A percentile compares a stretch with the other conserved stretches of the same genome.
phyloP scores from a whole-genome alignment of 441 rosid genomes.

The Gossypium davidsonii region DNA sequence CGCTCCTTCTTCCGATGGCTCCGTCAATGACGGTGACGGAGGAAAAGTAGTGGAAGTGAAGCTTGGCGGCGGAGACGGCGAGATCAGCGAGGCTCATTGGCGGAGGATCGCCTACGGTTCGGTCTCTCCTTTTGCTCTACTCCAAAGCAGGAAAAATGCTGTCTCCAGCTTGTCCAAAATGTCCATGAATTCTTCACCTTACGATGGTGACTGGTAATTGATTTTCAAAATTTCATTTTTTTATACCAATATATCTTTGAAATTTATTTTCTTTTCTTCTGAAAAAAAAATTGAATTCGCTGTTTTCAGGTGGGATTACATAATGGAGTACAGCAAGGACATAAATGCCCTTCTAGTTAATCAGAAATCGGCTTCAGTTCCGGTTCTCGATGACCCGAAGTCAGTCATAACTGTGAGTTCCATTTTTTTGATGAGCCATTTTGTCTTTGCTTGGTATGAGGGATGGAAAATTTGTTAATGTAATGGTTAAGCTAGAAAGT shows the following conservation, averaged over 20 bases:
- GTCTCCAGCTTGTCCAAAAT: conserved; percentile 47
- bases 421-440: not conserved
- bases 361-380: conserved; percentile 29
- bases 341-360: conserved; percentile 54
- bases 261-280: conserved; percentile 7
- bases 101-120: conserved; percentile 82
- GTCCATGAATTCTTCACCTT: conserved; percentile 46
- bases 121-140: conserved; percentile 78
- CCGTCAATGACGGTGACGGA: conserved; percentile 33
- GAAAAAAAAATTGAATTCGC: not conserved
- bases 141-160: conserved; percentile 75
- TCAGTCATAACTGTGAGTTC: conserved; percentile 48
- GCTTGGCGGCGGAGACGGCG: conserved; percentile 56
- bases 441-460: not conserved
- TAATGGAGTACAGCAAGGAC: conserved; percentile 84
- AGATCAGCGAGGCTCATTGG: conserved; percentile 58
- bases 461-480: not conserved
- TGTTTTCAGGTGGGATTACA: conserved; percentile 71
- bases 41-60: conserved; percentile 72
- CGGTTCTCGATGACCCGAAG: conserved; percentile 55
- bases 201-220: conserved; percentile 60
- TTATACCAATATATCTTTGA: not conserved
- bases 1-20: conserved; percentile 19
- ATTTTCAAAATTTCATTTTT: not conserved
- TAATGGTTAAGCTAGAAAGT: not conserved